Base-by-base conservation (phyloP, 306 rosid species). In the Calophaca sinica region DNA sequence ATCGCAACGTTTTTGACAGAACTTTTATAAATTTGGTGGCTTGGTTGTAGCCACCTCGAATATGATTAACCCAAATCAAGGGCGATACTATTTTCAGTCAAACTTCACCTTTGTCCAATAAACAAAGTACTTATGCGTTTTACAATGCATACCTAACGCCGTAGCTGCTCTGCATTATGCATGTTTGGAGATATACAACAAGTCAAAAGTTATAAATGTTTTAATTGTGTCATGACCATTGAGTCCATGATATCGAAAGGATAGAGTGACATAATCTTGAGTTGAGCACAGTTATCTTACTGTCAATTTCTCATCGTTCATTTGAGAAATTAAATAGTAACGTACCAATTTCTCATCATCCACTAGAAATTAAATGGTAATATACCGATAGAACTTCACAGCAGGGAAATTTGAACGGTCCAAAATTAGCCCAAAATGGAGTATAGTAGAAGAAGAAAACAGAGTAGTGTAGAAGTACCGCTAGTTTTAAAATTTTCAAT, bases 91-190 rank as follows among this genome's bases (percentile, higher is more conserved):
- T 35, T 7, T 77, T n/a, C 38, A 54, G 82, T 80, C 77, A 84
- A 80, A 71, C 41, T 42, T 44, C 5, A 72, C 26, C 55, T 66
- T 78, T 60, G n/a, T 38, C 38, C 60, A 51, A 10, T 9, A 48
- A 52, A n/a, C 20, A 46, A 39, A n/a, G n/a, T 50, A 42, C 26
- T 20, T 20, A 20, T 77, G 52, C 31, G 38, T 28, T 72, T 50
- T 28, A 29, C 62, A 13, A 73, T 64, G 36, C 62, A 62, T 64
- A 58, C 71, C 78, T 72, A 76, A 83, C 64, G 12, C 15, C 49
- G 53, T 57, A 53, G 69, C 67, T 60, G 44, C 79, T 31, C 59
- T 62, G 13, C 72, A 53, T 73, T 68, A 31, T 67, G 70, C n/a
- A 33, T 52, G 35, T 1, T 20, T 20, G 26, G 26, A 20, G 26